Percentiles rank a stretch among this genome's conserved stretches.
Conservation (phyloP, 2,329 filamentous ascomycete genomes). For the Aureobasidium sp. region DNA sequence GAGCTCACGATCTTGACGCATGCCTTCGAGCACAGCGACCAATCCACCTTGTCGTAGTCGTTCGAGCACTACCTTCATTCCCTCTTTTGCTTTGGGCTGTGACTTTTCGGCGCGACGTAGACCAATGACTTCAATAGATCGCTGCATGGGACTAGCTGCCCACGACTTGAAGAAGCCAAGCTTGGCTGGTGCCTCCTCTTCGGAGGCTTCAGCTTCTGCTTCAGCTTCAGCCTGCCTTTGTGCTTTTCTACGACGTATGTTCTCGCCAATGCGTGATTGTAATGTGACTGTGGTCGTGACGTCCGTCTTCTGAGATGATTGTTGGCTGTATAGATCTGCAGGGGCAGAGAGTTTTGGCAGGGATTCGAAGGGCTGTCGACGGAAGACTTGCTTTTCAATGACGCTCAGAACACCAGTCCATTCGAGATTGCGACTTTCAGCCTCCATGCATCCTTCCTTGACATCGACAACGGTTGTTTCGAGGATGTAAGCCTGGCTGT, state of each 20-base stretch:
- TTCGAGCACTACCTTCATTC: slow-evolving; percentile 74
- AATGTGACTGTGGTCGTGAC: slow-evolving; percentile 69
- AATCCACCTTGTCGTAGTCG: slow-evolving; percentile 58
- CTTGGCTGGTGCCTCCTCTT: slow-evolving; percentile 40
- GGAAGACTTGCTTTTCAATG: slow-evolving; percentile 65
- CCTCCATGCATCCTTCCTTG: slow-evolving; percentile 73
- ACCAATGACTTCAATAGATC: slow-evolving; percentile 70
- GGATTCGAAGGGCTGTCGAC: slow-evolving; percentile 33
- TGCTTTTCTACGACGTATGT: slow-evolving; percentile 47
- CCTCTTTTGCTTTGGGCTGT: slow-evolving; percentile 70
- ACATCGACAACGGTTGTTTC: slow-evolving; percentile 74
- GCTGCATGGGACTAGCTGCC: slow-evolving; percentile 63
- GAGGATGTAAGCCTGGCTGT: slow-evolving; percentile 69
- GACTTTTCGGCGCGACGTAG: slow-evolving; percentile 69
- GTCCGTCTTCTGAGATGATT: slow-evolving; percentile 42
- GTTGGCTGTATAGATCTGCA: slow-evolving; percentile 7
- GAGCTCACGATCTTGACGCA: slow-evolving; percentile 48
- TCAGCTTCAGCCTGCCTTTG: slow-evolving; percentile 31
- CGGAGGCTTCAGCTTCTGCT: slow-evolving; percentile 28
- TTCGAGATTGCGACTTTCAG: slow-evolving; percentile 72
- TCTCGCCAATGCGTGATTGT: slow-evolving; percentile 62
- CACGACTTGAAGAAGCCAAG: slow-evolving; percentile 52
- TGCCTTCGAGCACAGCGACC: slow-evolving; percentile 61
- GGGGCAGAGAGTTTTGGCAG: neutral
- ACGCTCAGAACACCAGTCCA: slow-evolving; percentile 74